Percentiles rank a stretch among this genome's conserved stretches.
phyloP scores from a whole-genome alignment of 148 eudicot genomes.

The Fallopia convolvulus region DNA sequence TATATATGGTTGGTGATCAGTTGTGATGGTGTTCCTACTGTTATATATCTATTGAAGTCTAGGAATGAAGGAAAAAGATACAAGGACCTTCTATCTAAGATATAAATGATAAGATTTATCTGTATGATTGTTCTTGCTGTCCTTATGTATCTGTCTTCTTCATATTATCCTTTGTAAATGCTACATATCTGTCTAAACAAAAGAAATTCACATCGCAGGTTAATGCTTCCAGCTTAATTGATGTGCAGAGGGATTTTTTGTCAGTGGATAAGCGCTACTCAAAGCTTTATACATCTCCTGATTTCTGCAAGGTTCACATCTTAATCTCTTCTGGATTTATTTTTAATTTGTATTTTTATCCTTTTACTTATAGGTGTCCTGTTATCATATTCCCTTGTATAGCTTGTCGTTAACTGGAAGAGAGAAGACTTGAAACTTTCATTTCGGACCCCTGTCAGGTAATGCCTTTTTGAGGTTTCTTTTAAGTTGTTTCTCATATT shows the following conservation, averaged over 20 bases:
- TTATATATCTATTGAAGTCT: background rate
- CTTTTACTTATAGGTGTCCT: slow-evolving; percentile 2
- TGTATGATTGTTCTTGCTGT: background rate
- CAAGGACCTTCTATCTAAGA: background rate
- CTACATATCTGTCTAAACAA: background rate
- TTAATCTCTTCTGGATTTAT: background rate
- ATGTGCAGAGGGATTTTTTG: slow-evolving; percentile 65
- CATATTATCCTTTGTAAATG: background rate
- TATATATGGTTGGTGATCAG: background rate
- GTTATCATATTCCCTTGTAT: slow-evolving; percentile 17
- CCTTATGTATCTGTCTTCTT: background rate
- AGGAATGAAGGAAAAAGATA: background rate
- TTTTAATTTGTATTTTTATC: background rate
- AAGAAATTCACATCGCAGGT: slow-evolving; percentile 34
- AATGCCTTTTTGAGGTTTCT: slow-evolving; percentile 2
- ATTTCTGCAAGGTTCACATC: slow-evolving; percentile 61
- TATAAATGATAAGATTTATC: background rate
- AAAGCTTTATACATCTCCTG: slow-evolving; percentile 64
- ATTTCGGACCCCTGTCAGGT: slow-evolving; percentile 84
- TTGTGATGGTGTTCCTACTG: background rate
- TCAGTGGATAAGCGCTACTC: slow-evolving; percentile 85
- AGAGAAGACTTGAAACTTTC: slow-evolving; percentile 60
- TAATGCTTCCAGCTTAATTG: slow-evolving; percentile 55
- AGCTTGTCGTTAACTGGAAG: slow-evolving; percentile 87
- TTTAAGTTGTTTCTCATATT: background rate